Conservation (phyloP, 73 alveolate species). For the Paramecium tetraurelia region DNA sequence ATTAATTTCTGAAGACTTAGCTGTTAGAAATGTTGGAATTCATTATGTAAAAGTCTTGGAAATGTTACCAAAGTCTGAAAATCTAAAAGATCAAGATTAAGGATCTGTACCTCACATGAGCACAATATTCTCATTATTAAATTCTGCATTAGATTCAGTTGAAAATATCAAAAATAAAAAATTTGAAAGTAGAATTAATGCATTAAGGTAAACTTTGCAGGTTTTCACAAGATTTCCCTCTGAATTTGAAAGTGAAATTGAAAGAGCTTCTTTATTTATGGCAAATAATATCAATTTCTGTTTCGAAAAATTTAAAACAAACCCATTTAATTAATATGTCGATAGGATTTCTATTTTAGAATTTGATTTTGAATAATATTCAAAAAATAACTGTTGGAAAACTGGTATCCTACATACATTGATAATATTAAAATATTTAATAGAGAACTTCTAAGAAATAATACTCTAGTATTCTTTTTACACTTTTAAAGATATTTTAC, state of each 20-base stretch:
- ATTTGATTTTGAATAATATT: not conserved
- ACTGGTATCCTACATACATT: not conserved
- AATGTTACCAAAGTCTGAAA: not conserved
- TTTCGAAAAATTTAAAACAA: not conserved
- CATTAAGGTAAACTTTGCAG: not conserved
- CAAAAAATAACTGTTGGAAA: not conserved
- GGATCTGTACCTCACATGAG: not conserved
- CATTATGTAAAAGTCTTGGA: not conserved
- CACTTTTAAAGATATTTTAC: not conserved
- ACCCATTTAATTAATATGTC: too few species aligned
- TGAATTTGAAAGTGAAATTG: not conserved
- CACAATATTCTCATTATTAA: not conserved
- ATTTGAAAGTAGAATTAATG: not conserved
- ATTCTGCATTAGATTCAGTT: not conserved
- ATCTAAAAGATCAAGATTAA: not conserved
- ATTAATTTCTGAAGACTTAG: not conserved
- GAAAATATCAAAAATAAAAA: not conserved
- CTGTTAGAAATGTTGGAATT: not conserved
- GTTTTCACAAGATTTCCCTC: not conserved
- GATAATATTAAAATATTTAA: not conserved
- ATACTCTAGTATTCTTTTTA: not conserved
- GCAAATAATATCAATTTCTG: not conserved
- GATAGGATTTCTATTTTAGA: not conserved
- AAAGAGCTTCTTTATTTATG: not conserved
- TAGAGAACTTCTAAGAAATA: not conserved